A percentile compares a stretch with the other conserved stretches of the same genome.
These are phyloP conservation scores for Gentiana macrophylla DNA, from an alignment of 257 asterid species.

Conservation along the genomic window DNA sequence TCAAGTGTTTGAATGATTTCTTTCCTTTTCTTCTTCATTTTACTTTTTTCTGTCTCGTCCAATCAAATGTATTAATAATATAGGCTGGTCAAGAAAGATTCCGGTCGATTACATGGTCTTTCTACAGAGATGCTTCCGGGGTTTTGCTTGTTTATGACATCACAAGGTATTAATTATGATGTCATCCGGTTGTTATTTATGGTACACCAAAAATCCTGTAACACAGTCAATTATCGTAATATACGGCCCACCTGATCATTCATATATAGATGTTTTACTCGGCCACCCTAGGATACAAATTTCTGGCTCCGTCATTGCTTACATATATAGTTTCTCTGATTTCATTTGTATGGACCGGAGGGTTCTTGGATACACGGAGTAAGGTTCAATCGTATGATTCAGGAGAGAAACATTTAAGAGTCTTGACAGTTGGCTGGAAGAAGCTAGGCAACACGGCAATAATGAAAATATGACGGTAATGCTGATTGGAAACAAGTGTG, in stretches of 20 bases:
- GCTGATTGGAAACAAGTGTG: conserved; percentile 75
- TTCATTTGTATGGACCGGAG: too few relatives aligned
- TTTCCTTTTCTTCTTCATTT: too few relatives aligned
- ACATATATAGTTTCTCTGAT: too few relatives aligned
- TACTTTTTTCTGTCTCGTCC: too few relatives aligned
- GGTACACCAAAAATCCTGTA: too few relatives aligned
- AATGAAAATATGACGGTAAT: conserved; percentile 62
- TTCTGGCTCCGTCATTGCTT: too few relatives aligned
- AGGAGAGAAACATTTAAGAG: conserved; percentile 85
- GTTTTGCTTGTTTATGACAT: conserved; percentile 81
- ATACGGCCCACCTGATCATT: too few relatives aligned
- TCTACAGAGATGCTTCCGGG: conserved; percentile 88
- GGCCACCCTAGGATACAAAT: too few relatives aligned
- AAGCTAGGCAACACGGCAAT: conserved; percentile 64
- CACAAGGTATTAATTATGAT: conserved; percentile 36
- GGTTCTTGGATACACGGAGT: too few relatives aligned
- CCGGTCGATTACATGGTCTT: conserved; percentile 66
- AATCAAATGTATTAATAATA: background rate
- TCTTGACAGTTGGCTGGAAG: conserved; percentile 78
- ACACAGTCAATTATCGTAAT: too few relatives aligned
- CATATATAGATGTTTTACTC: too few relatives aligned
- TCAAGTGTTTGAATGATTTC: too few relatives aligned
- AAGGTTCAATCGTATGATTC: background rate
- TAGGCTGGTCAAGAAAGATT: conserved; percentile 88
- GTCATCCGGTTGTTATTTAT: background rate